Evolutionary conservation across 331 rosid genomes (phyloP), one percentile per base, ranked within the genome.

Genomic region (Acacia pycnantha): DNA sequence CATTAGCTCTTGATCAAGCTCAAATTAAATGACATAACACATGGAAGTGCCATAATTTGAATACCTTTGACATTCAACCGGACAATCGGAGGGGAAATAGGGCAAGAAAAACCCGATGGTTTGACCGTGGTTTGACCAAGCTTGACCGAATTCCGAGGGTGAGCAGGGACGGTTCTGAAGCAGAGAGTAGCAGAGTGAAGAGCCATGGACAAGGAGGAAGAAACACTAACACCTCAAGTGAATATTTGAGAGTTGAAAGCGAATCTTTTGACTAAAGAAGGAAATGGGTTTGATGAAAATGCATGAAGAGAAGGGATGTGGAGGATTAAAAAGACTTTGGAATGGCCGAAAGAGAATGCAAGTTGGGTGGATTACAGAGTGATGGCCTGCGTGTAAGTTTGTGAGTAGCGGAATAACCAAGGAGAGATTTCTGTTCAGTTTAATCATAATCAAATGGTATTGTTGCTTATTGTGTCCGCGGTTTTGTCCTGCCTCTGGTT

Each of bases 11-110:
- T 11, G 29, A 73, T 54, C 54, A 51, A 58, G 22, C 62, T 43
- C 46, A 35, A 44, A 61, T 46, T 37, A 26, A 56, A 37, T 35
- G 24, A 56, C 33, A 22, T 19, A 84, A 76, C 26, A 29, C 6
- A 65, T 37, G 4, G 64, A 73, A 76, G 74, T 59, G 77, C 46
- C 48, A 78, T 3, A 78, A n/a, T 75, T 31, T n/a, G 68, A 65
- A 81, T 85, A 90, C 97, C 97, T 93, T 59, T 85, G 47, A 87
- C 50, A 81, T 77, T 88, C 80, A 80, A 87, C 65, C 87, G 82
- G 62, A 83, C 56, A 78, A 50, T 70, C 0, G 89, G 87, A 85
- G 82, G 33, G 26, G 83, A 22, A 76, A 78, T 83, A 26, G 87
- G 78, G 56, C 50, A 73, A 51, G 92, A 66, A 86, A 89, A 80